These are phyloP conservation scores for Didymosphaeria variabile DNA, from an alignment of 2,329 filamentous ascomycete genomes.

Conservation along the genomic window DNA sequence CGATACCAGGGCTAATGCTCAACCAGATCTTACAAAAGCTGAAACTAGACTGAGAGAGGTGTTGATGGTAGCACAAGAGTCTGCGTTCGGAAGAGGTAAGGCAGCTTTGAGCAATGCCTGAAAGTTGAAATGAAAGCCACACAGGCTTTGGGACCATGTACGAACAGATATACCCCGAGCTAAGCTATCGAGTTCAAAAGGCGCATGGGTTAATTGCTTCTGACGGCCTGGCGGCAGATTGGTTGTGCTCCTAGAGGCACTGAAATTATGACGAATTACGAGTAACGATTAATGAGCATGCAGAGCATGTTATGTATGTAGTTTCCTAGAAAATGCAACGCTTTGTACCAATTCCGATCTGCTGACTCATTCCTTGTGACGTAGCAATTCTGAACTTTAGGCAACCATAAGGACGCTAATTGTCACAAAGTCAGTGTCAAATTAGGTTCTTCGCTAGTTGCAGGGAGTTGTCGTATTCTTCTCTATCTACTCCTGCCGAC, in stretches of 20 bases:
- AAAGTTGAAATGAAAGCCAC: constrained; percentile 2
- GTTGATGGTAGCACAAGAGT: constrained; percentile 36
- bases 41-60: constrained; percentile 44
- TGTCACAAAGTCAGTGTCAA: neutral
- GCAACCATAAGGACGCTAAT: neutral
- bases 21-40: constrained; percentile 41
- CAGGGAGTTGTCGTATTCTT: no score
- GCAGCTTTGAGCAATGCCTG: constrained; percentile 33
- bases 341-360: neutral
- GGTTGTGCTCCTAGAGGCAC: neutral
- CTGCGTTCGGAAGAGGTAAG: constrained; percentile 36
- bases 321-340: neutral
- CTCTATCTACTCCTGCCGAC: no score
- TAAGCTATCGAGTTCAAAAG: neutral
- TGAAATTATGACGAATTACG: constrained; percentile 2
- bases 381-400: neutral
- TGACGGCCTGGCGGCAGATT: neutral
- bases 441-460: neutral
- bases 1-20: constrained; percentile 23
- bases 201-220: neutral
- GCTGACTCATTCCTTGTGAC: constrained; percentile 2
- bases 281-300: constrained; percentile 7
- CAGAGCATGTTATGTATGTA: neutral
- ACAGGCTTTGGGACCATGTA: constrained; percentile 2
- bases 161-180: constrained; percentile 7